phyloP scores from a whole-genome alignment of 495 filamentous ascomycete species.

The Cetradonia linearis region DNA sequence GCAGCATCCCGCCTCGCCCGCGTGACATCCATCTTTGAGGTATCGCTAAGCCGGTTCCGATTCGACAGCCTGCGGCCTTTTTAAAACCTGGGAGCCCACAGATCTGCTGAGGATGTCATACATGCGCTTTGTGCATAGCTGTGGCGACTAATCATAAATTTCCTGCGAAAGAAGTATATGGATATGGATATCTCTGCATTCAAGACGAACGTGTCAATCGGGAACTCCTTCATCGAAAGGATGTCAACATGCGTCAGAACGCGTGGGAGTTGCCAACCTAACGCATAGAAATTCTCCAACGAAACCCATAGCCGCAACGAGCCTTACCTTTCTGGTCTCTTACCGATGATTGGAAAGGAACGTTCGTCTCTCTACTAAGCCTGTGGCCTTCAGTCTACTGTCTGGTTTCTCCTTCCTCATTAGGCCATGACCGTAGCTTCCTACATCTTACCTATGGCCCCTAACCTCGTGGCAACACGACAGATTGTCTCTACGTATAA shows the following conservation, averaged over 20 bases:
- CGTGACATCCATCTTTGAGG: constrained; percentile 8
- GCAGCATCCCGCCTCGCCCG: constrained; percentile 9
- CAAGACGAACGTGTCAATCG: background rate
- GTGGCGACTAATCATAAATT: constrained; percentile 2
- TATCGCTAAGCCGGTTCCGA: constrained; percentile 5
- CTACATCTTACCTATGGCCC: background rate
- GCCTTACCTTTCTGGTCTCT: background rate
- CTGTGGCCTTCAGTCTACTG: background rate
- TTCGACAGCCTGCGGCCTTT: constrained; percentile 1
- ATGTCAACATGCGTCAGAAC: background rate
- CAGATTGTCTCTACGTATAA: background rate
- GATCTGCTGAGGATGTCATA: constrained; percentile 10
- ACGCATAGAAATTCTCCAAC: background rate
- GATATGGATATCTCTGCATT: no score
- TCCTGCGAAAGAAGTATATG: background rate
- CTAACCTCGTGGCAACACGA: background rate
- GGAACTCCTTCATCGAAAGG: constrained; percentile 4
- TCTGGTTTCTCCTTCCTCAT: background rate
- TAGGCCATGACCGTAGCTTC: background rate
- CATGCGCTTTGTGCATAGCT: constrained; percentile 5
- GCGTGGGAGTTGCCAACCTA: no score
- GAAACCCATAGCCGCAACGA: background rate
- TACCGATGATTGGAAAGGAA: background rate
- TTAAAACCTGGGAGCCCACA: constrained; percentile 4
- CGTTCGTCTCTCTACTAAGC: background rate